A percentile compares a stretch with the other conserved stretches of the same genome.
Conservation (phyloP, 495 filamentous ascomycete species). For the Tetracladium marchalianum region DNA sequence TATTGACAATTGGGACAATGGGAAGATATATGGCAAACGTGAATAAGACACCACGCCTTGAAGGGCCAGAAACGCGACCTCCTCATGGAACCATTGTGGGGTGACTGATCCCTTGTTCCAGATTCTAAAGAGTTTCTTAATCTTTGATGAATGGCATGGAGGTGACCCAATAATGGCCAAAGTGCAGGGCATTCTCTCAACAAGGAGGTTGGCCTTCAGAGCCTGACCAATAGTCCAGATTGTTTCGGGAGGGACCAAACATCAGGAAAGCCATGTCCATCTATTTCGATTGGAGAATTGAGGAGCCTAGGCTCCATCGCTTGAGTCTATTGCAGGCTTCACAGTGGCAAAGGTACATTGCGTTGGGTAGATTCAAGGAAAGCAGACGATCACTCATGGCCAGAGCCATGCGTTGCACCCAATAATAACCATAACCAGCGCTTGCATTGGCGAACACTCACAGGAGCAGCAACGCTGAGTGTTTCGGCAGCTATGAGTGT, state of each 20-base stretch:
- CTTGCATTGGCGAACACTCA: conserved; percentile 7
- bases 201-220: conserved; percentile 4
- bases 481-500: no score
- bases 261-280: no score
- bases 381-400: conserved; percentile 7
- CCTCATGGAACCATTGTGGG: conserved; percentile 5
- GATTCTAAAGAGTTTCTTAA: not conserved
- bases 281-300: no score
- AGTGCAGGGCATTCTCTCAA: conserved; percentile 4
- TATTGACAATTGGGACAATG: conserved; percentile 10
- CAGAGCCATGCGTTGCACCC: conserved; percentile 3
- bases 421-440: conserved; percentile 11
- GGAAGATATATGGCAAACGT: conserved; percentile 7
- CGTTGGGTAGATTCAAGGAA: not conserved
- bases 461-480: no score
- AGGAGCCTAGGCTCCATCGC: no score
- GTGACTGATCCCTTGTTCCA: conserved; percentile 5
- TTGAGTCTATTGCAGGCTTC: no score
- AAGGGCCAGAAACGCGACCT: conserved; percentile 7
- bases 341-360: no score
- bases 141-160: conserved; percentile 1
- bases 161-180: conserved; percentile 9
- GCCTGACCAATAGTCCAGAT: not conserved
- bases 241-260: conserved; percentile 8
- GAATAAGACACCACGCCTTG: conserved; percentile 2